Evolutionary conservation across 257 asterid species (phyloP).

Genomic region (Hygrophila difformis): DNA sequence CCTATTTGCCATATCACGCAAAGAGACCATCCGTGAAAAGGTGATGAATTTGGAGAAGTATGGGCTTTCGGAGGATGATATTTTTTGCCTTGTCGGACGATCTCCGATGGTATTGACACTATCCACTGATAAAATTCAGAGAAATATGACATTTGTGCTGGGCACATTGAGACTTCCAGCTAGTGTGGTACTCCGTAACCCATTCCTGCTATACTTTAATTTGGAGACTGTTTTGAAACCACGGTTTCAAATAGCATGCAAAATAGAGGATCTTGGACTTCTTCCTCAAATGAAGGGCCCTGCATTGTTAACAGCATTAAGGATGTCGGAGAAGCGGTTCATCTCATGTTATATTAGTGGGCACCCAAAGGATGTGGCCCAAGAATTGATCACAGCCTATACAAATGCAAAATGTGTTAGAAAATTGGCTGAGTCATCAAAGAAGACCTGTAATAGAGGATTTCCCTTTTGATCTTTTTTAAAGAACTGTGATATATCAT

Average conservation of each 20-base stretch:
- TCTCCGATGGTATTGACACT: slow-evolving; percentile 61
- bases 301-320: slow-evolving; percentile 45
- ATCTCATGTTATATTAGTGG: slow-evolving; percentile 40
- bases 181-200: slow-evolving; percentile 27
- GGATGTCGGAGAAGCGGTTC: slow-evolving; percentile 74
- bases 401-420: slow-evolving; percentile 41
- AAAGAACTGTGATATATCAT: too few relatives aligned
- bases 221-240: slow-evolving; percentile 60
- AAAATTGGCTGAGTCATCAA: slow-evolving; percentile 68
- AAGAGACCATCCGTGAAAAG: slow-evolving; percentile 61
- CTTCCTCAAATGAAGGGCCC: slow-evolving; percentile 56
- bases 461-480: slow-evolving; percentile 50
- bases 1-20: slow-evolving; percentile 59
- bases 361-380: slow-evolving; percentile 42
- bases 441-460: slow-evolving; percentile 37
- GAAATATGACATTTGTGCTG: slow-evolving; percentile 63
- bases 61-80: slow-evolving; percentile 60
- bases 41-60: slow-evolving; percentile 52
- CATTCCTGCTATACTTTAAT: slow-evolving; percentile 43
- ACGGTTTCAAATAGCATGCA: slow-evolving; percentile 46
- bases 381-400: slow-evolving; percentile 38
- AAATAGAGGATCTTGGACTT: slow-evolving; percentile 65
- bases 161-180: slow-evolving; percentile 64
- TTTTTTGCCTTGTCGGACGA: slow-evolving; percentile 43
- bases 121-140: slow-evolving; percentile 65